These are phyloP conservation scores for Hypoxylon rubiginosum DNA, from an alignment of 2,329 filamentous ascomycete species.

Conservation along the genomic window DNA sequence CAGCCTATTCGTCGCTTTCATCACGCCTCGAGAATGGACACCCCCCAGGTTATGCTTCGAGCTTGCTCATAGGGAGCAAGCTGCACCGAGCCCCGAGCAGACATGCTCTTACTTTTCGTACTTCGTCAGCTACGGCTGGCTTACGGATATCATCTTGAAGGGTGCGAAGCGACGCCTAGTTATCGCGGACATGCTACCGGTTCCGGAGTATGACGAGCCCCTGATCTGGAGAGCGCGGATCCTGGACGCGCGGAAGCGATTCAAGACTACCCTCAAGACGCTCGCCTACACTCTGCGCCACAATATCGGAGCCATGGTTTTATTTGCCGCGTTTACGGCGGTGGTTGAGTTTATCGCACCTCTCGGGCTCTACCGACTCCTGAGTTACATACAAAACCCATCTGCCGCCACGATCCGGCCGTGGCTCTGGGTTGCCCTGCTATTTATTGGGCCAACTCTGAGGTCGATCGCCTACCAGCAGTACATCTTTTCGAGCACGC, in stretches of 20 bases:
- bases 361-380: constrained; percentile 11
- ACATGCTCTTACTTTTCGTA: constrained; percentile 26
- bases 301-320: constrained; percentile 13
- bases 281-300: constrained; percentile 12
- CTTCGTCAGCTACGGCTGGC: constrained; percentile 20
- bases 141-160: constrained; percentile 20
- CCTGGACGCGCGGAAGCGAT: constrained; percentile 12
- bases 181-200: constrained; percentile 15
- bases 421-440: constrained; percentile 14
- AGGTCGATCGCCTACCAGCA: constrained; percentile 53
- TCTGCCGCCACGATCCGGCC: constrained; percentile 11
- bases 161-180: constrained; percentile 14
- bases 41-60: constrained; percentile 10
- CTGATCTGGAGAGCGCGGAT: constrained; percentile 10
- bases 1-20: constrained; percentile 4
- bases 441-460: constrained; percentile 18
- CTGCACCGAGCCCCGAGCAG: constrained; percentile 13
- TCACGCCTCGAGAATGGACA: constrained; percentile 12
- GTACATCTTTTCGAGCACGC: constrained; percentile 53
- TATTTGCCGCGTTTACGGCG: constrained; percentile 15
- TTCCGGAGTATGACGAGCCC: constrained; percentile 21
- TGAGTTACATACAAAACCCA: constrained; percentile 21
- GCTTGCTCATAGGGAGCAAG: constrained; percentile 6
- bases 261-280: constrained; percentile 14
- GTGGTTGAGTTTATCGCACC: constrained; percentile 19